Evolutionary conservation across 2,329 filamentous ascomycete species (phyloP).

Genomic region (Ophiostoma triangulosporum): DNA sequence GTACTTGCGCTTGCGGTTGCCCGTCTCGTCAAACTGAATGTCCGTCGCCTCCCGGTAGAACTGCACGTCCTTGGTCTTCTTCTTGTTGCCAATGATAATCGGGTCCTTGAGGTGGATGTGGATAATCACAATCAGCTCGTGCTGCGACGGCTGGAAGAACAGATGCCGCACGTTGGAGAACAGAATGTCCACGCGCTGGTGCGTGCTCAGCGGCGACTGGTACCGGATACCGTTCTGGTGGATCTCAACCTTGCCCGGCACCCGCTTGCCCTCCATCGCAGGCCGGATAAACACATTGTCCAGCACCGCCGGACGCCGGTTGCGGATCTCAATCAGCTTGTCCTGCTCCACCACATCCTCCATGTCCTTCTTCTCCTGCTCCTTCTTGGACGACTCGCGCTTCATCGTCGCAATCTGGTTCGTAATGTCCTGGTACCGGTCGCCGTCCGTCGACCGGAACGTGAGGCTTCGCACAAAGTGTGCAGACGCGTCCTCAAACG

Average conservation of each 20-base stretch:
- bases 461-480: slow-evolving; percentile 95
- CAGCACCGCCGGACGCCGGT: slow-evolving; percentile 77
- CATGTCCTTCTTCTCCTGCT: slow-evolving; percentile 99
- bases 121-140: slow-evolving; percentile 94
- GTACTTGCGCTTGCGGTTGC: slow-evolving; percentile 94
- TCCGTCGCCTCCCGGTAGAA: slow-evolving; percentile 97
- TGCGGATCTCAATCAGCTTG: slow-evolving; percentile 72
- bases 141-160: slow-evolving; percentile 95
- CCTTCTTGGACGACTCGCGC: slow-evolving; percentile 78
- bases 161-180: slow-evolving; percentile 98
- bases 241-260: slow-evolving; percentile 90
- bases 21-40: slow-evolving; percentile 97
- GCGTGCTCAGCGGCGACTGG: slow-evolving; percentile 63
- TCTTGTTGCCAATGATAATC: slow-evolving; percentile 92
- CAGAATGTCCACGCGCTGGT: slow-evolving; percentile 79
- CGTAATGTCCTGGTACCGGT: slow-evolving; percentile 80
- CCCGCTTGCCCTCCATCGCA: slow-evolving; percentile 89
- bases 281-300: slow-evolving; percentile 94
- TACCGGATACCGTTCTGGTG: slow-evolving; percentile 99
- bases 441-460: slow-evolving; percentile 79
- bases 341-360: slow-evolving; percentile 98
- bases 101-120: slow-evolving; percentile 96
- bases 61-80: slow-evolving; percentile 97
- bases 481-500: slow-evolving; percentile 89
- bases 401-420: slow-evolving; percentile 93